phyloP scores from a whole-genome alignment of 2,329 filamentous ascomycete genomes.

The Alternaria postmessia region DNA sequence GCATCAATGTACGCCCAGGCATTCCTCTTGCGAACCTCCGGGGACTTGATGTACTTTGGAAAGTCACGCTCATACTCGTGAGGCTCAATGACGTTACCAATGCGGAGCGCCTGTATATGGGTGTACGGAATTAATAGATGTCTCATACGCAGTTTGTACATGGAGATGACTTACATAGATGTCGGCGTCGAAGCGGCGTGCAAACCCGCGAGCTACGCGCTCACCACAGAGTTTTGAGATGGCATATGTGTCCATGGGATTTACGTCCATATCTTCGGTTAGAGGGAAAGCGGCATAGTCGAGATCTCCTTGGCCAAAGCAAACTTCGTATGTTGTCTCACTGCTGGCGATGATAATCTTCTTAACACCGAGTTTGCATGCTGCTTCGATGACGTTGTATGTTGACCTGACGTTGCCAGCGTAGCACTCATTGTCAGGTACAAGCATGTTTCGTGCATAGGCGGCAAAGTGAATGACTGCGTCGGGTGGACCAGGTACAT shows the following conservation, averaged over 20 bases:
- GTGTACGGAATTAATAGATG: background rate
- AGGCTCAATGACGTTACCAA: constrained; percentile 69
- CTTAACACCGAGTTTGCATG: constrained; percentile 67
- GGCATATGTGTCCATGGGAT: constrained; percentile 69
- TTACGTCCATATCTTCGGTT: constrained; percentile 66
- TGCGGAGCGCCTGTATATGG: constrained; percentile 56
- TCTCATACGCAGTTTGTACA: background rate
- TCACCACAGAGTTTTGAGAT: constrained; percentile 68
- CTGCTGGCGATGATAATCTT: constrained; percentile 69
- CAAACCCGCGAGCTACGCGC: constrained; percentile 64
- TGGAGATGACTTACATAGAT: constrained; percentile 56
- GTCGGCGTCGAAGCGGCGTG: constrained; percentile 63
- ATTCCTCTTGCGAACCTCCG: constrained; percentile 62
- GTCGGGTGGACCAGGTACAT: constrained; percentile 60
- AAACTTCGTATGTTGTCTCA: constrained; percentile 69
- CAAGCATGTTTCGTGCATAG: constrained; percentile 66
- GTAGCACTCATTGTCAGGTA: constrained; percentile 68
- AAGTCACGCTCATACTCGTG: constrained; percentile 67
- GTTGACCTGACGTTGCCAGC: constrained; percentile 63
- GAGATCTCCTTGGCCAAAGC: constrained; percentile 66
- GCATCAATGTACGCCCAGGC: constrained; percentile 72
- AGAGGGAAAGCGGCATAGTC: constrained; percentile 67
- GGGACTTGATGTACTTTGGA: constrained; percentile 59
- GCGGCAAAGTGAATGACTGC: constrained; percentile 70
- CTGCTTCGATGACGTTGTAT: constrained; percentile 71